Base-by-base conservation (phyloP, 1,139 yeast species). In the Kurtzmaniella quercitrusa region DNA sequence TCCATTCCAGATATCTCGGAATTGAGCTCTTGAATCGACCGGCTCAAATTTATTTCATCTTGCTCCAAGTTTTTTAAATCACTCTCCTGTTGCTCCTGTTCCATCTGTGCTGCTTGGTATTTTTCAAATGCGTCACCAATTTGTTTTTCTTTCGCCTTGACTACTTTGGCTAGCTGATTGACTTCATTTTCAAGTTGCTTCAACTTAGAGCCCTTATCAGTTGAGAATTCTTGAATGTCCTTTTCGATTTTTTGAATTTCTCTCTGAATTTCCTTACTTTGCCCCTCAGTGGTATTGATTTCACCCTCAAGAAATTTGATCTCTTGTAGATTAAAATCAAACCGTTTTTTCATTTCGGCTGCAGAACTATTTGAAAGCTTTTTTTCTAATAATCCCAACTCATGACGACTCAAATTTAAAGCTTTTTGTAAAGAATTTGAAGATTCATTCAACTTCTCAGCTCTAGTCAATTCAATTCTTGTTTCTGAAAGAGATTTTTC, bases 161-260 rank as follows among this genome's bases (percentile, higher is more conserved):
- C 62, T 25, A 63, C 57, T 12, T 57, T 50, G 16, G 73, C 64
- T 40, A 84, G 58, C 5, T 49, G 40, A 2, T 59, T 57, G 11
- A 85, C 70, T 50, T 86, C 91, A 21, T 60, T 54, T 54, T 82
- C 79, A 44, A 94, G 67, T 51, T 85, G 79, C 44, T 80, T 79
- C 46, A 94, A 71, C 60, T 93, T 94, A 1, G 84, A 77, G 1
- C 91, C 89, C 53, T 90, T 91, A 60, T 94, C 87, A 44, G 69
- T 72, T 48, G 79, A 80, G 60, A 91, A 91, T 53, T 94, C 98
- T 43, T 73, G 70, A 70, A 90, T 87, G 60, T 94, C 98, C 29
- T 70, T 75, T 56, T 86, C 89, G 45, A 88, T 82, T 6, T 60
- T 60, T 8, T 56, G 50, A n/a, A 88, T 76, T 37, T 82, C 87